Evolutionary conservation across 768 basidiomycete species (phyloP).

Genomic region (Gyrodon lividus): DNA sequence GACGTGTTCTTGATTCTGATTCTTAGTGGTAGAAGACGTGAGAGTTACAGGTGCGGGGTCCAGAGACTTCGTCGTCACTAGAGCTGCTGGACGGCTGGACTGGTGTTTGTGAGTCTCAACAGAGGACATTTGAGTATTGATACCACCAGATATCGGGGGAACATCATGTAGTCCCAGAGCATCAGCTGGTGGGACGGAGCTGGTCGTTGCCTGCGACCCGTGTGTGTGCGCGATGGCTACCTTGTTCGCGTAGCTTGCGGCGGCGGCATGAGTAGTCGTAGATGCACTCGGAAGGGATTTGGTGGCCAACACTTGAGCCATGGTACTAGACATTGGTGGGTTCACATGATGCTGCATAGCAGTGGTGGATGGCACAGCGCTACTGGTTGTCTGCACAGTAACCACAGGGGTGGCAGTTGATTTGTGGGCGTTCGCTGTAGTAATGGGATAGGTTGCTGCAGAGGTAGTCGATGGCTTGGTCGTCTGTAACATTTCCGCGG

Average conservation of each 20-base stretch:
- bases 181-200: conserved; percentile 7
- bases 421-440: conserved; percentile 9
- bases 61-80: conserved; percentile 12
- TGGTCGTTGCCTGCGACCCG: background rate
- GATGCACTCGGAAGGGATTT: conserved; percentile 9
- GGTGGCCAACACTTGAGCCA: conserved; percentile 7
- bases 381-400: conserved; percentile 5
- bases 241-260: conserved; percentile 10
- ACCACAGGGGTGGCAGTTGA: background rate
- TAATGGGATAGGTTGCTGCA: background rate
- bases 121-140: conserved; percentile 10
- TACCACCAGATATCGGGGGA: conserved; percentile 2
- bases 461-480: conserved; percentile 13
- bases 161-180: conserved; percentile 8
- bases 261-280: conserved; percentile 3
- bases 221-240: background rate
- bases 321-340: conserved; percentile 8
- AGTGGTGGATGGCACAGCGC: background rate
- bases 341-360: conserved; percentile 2
- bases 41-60: conserved; percentile 10
- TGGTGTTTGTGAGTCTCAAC: conserved; percentile 23
- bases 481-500: conserved; percentile 22
- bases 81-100: conserved; percentile 15
- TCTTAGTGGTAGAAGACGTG: conserved; percentile 18
- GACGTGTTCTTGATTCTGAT: conserved; percentile 18